Conservation (phyloP, 495 filamentous ascomycete species). For the Hyaloscypha bicolor region DNA sequence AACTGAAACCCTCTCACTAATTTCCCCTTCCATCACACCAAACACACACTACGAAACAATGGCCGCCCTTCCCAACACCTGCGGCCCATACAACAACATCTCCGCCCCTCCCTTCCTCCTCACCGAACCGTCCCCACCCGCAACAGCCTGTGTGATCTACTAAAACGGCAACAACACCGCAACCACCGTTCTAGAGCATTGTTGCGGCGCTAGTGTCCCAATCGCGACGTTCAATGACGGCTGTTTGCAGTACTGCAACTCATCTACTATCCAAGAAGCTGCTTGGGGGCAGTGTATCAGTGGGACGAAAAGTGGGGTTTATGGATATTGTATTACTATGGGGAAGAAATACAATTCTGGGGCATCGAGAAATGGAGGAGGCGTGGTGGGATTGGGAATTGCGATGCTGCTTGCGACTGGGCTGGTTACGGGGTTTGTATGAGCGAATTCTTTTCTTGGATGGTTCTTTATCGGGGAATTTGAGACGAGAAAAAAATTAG, state of each 20-base stretch:
- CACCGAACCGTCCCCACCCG: neutral
- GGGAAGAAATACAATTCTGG: neutral
- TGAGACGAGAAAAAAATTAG: neutral
- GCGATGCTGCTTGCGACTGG: neutral
- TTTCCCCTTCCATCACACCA: too few relatives aligned
- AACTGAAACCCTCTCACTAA: too few relatives aligned
- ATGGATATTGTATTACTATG: neutral
- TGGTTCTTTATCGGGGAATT: neutral
- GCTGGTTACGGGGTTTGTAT: neutral
- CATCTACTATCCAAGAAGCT: neutral
- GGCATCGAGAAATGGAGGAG: neutral
- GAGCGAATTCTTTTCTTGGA: neutral
- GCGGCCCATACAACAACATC: neutral
- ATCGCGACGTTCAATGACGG: neutral
- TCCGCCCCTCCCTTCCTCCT: neutral
- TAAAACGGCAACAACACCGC: neutral
- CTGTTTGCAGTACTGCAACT: slow-evolving; percentile 3
- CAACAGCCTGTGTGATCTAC: neutral
- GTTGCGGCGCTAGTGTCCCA: neutral
- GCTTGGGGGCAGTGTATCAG: neutral
- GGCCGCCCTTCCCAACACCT: neutral
- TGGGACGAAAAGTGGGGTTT: neutral
- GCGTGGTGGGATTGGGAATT: neutral
- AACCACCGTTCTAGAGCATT: neutral
- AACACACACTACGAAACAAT: neutral